These are phyloP conservation scores for Thalassiosira hispida DNA, from an alignment of 352 stramenopile genomes.

Conservation along the genomic window DNA sequence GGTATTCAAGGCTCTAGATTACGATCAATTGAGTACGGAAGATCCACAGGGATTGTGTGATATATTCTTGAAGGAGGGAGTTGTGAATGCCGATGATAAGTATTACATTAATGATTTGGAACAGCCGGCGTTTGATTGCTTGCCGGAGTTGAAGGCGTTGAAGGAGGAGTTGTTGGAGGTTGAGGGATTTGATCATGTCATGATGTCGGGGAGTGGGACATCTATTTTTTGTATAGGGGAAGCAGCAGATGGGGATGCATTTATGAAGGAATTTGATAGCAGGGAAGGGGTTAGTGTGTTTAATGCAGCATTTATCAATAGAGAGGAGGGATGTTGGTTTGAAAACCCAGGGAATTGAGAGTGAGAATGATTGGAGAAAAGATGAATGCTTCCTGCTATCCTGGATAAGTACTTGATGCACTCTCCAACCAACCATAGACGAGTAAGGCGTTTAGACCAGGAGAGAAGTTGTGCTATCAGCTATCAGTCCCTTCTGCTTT, in stretches of 20 bases:
- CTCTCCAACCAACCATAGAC: no score
- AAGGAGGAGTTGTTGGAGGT: slow-evolving; percentile 81
- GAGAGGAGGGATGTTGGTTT: slow-evolving; percentile 60
- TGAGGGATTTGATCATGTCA: slow-evolving; percentile 80
- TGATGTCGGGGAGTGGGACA: slow-evolving; percentile 89
- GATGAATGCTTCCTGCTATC: no score
- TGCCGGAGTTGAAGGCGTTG: slow-evolving; percentile 80
- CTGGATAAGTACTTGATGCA: no score
- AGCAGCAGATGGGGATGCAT: slow-evolving; percentile 64
- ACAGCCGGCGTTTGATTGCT: slow-evolving; percentile 84
- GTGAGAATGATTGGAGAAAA: not conserved
- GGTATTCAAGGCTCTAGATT: slow-evolving; percentile 87
- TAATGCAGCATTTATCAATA: slow-evolving; percentile 75
- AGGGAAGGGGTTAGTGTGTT: slow-evolving; percentile 73
- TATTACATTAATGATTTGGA: slow-evolving; percentile 90
- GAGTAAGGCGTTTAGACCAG: no score
- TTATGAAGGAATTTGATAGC: slow-evolving; percentile 69
- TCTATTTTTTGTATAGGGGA: slow-evolving; percentile 87
- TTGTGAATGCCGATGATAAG: slow-evolving; percentile 65
- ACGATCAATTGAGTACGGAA: slow-evolving; percentile 79
- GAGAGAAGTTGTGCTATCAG: no score
- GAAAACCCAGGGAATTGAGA: slow-evolving; percentile 19
- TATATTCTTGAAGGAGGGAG: slow-evolving; percentile 67
- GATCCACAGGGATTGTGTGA: slow-evolving; percentile 81
- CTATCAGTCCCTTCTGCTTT: no score